These are phyloP conservation scores for Metarhizium anisopliae DNA, from an alignment of 2,329 filamentous ascomycete species.

Conservation along the genomic window DNA sequence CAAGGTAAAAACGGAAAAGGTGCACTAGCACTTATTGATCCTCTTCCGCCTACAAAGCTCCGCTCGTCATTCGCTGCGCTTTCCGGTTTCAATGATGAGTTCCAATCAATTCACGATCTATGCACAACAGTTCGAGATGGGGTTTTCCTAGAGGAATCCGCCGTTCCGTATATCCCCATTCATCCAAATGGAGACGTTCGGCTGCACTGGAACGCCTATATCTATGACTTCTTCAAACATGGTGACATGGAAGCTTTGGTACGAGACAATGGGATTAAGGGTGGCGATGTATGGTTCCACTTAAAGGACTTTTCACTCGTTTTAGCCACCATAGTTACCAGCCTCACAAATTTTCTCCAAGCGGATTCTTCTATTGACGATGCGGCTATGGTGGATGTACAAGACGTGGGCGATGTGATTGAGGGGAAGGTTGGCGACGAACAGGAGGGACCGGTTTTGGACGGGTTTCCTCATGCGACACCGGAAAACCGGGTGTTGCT, in stretches of 20 bases:
- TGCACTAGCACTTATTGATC: not conserved
- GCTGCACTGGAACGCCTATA: slow-evolving; percentile 53
- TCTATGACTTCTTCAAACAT: slow-evolving; percentile 72
- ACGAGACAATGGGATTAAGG: slow-evolving; percentile 55
- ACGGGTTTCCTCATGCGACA: too few species aligned
- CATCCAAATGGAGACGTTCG: slow-evolving; percentile 43
- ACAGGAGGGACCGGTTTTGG: too few species aligned
- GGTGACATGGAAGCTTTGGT: slow-evolving; percentile 53
- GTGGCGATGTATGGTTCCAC: slow-evolving; percentile 62
- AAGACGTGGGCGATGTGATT: too few species aligned
- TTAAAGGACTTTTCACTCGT: slow-evolving; percentile 52
- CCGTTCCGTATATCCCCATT: slow-evolving; percentile 59
- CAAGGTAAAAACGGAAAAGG: too few species aligned
- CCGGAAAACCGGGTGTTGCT: too few species aligned
- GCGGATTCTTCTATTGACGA: too few species aligned
- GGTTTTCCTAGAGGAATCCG: slow-evolving; percentile 66
- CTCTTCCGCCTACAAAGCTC: slow-evolving; percentile 33
- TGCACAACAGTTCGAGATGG: slow-evolving; percentile 55
- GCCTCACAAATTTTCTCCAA: slow-evolving; percentile 43
- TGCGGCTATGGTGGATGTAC: too few species aligned
- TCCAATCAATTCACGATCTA: slow-evolving; percentile 56
- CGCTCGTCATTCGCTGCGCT: slow-evolving; percentile 64
- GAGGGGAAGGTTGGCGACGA: too few species aligned
- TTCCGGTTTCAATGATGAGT: slow-evolving; percentile 58
- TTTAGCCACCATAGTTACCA: slow-evolving; percentile 63